These are phyloP conservation scores for Phytopythium kandeliae DNA, from an alignment of 352 stramenopile genomes.

Conservation along the genomic window DNA sequence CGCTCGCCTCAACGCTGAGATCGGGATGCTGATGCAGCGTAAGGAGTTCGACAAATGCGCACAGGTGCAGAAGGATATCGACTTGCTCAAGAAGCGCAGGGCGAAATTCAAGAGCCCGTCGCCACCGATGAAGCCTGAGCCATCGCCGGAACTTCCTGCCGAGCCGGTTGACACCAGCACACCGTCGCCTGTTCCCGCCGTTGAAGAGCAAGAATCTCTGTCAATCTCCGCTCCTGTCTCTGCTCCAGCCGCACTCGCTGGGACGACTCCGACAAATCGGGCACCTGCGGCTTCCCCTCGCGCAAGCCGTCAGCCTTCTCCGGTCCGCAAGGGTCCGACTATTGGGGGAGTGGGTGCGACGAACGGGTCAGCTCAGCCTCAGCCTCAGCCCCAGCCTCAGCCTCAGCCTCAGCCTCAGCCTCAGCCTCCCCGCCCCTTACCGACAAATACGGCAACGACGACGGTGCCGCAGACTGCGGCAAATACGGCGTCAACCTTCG, in stretches of 20 bases:
- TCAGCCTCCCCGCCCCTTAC: not conserved
- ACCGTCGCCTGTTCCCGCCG: not conserved
- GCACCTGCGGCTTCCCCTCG: constrained; percentile 4
- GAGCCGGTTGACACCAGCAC: constrained; percentile 8
- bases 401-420: no score
- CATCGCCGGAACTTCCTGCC: constrained; percentile 19
- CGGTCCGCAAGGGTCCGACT: constrained; percentile 19
- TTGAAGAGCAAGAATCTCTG: constrained; percentile 7
- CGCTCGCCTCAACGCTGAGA: constrained; percentile 56
- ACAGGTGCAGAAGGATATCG: constrained; percentile 81
- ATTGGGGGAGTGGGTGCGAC: constrained; percentile 6
- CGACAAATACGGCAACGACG: not conserved
- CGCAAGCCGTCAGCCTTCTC: constrained; percentile 2
- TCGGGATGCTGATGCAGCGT: constrained; percentile 60
- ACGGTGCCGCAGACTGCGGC: not conserved
- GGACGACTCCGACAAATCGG: constrained; percentile 10
- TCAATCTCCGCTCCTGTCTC: constrained; percentile 25
- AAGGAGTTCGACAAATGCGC: constrained; percentile 87
- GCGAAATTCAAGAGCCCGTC: constrained; percentile 43
- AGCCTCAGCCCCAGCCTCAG: no score
- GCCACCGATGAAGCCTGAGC: constrained; percentile 17
- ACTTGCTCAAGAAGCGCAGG: constrained; percentile 64
- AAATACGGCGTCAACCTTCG: not conserved
- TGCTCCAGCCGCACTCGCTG: constrained; percentile 42
- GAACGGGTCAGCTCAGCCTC: not conserved